Conservation (phyloP, 2,329 filamentous ascomycete species). For the Drechslera avenae region DNA sequence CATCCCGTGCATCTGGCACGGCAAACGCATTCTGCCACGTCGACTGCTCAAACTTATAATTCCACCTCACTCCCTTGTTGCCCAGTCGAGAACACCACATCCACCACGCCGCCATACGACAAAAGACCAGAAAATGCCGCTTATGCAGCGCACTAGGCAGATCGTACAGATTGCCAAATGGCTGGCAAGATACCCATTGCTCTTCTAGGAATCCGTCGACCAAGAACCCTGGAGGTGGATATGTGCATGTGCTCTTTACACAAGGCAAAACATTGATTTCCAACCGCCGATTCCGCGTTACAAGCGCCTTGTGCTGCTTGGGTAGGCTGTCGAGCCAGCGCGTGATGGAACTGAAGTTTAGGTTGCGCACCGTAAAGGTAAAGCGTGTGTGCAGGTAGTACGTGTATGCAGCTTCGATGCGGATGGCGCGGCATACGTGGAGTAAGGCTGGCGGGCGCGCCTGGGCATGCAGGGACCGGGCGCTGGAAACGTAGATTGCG, state of each 20-base stretch:
- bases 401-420: constrained; percentile 35
- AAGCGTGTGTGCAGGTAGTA: constrained; percentile 32
- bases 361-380: constrained; percentile 18
- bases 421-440: constrained; percentile 30
- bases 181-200: constrained; percentile 30
- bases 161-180: constrained; percentile 33
- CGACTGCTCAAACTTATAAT: constrained; percentile 16
- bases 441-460: constrained; percentile 13
- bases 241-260: constrained; percentile 13
- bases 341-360: constrained; percentile 21
- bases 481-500: background rate
- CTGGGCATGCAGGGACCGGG: background rate
- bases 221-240: constrained; percentile 22
- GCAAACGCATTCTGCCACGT: constrained; percentile 8
- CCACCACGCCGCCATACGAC: constrained; percentile 26
- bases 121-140: constrained; percentile 25
- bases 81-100: background rate
- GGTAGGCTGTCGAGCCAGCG: constrained; percentile 25
- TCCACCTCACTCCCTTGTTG: constrained; percentile 1
- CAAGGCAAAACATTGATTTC: constrained; percentile 14
- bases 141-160: constrained; percentile 2
- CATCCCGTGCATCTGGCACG: background rate
- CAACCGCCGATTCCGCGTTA: constrained; percentile 24
- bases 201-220: constrained; percentile 17
- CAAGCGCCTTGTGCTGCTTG: constrained; percentile 19